Evolutionary conservation across 2,329 filamentous ascomycete genomes (phyloP), one percentile per base, ranked within the genome.

Genomic region (Sclerotinia minor): DNA sequence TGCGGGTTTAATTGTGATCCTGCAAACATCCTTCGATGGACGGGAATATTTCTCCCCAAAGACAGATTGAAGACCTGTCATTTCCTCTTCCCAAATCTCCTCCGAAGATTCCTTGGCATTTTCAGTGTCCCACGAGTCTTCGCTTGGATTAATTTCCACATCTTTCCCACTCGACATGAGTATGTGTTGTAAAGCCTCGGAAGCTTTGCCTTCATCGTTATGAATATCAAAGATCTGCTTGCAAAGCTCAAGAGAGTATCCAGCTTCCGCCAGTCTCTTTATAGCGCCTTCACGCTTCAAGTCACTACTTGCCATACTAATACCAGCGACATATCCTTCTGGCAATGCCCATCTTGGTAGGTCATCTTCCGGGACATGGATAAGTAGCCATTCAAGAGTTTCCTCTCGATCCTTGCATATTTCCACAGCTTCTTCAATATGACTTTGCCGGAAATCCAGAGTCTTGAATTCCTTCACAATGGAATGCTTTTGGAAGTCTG

Each of bases 301-400:
- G 76, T 97, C 90, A 8, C 89, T 90, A 63, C 91, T 91, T 1
- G 89, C 94, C 71, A 99, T 89, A 55, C 89, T 92, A 35, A 98
- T 89, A 29, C 95, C 95, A 38, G 94, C 94, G 15, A 91, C 89
- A 77, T 99, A 99, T 70, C 89, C 91, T 79, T 96, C 94, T 0
- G 95, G 95, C 53, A 99, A 81, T 73, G 92, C 92, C 93, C 94
- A 98, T 8, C 86, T 83, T 1, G 95, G 95, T n/a, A 98, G 81
- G 75, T 98, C 95, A 76, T 99, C 95, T 77, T 99, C 95, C 1
- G 95, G 95, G 2, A 99, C 93, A 79, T 99, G 94, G 64, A 98
- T 94, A 60, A 99, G 84, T 21, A 99, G 84, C 95, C 95, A 99
- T 78, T 98, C 94, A 2, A 99, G 83, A 21, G 92, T 89, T 79